A percentile compares a stretch with the other conserved stretches of the same genome.
These are phyloP conservation scores for Chrysosporium queenslandicum DNA, from an alignment of 2,329 filamentous ascomycete genomes.

Conservation along the genomic window DNA sequence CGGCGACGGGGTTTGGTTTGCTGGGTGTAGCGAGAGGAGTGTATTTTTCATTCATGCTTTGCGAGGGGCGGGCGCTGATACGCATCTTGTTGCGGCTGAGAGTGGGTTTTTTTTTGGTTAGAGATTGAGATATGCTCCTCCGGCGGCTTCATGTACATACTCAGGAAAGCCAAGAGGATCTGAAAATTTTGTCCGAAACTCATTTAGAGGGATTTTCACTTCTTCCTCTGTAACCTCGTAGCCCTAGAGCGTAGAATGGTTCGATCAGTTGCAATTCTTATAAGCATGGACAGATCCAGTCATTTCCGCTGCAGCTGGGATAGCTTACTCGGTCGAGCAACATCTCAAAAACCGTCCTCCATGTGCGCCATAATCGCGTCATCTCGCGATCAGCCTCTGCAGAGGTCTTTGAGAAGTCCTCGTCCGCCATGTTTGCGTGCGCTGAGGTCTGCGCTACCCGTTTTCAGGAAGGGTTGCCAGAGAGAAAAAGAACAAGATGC, in stretches of 20 bases:
- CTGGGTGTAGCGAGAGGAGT: conserved; percentile 58
- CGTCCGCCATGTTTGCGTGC: conserved; percentile 28
- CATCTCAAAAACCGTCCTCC: conserved; percentile 92
- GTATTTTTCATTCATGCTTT: conserved; percentile 75
- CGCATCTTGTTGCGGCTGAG: conserved; percentile 69
- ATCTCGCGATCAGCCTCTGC: conserved; percentile 35
- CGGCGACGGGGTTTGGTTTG: conserved; percentile 58
- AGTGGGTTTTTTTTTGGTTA: neutral
- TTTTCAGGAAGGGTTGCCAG: neutral
- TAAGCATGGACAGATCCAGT: no score
- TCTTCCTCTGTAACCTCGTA: conserved; percentile 88
- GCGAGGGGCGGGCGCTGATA: conserved; percentile 77
- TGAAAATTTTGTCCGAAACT: conserved; percentile 64
- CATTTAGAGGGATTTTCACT: conserved; percentile 72
- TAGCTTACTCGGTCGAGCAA: conserved; percentile 68
- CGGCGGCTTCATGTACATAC: conserved; percentile 55
- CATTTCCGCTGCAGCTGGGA: conserved; percentile 5
- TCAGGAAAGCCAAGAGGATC: conserved; percentile 63
- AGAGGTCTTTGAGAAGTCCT: conserved; percentile 29
- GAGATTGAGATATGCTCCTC: conserved; percentile 11
- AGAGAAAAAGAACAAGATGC: conserved; percentile 11
- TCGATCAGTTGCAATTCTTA: neutral
- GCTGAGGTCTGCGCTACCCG: neutral
- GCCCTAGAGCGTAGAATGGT: conserved; percentile 50
- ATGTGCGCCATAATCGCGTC: conserved; percentile 81